phyloP scores from a whole-genome alignment of 2,329 filamentous ascomycete genomes.

The Zopfia rhizophila region DNA sequence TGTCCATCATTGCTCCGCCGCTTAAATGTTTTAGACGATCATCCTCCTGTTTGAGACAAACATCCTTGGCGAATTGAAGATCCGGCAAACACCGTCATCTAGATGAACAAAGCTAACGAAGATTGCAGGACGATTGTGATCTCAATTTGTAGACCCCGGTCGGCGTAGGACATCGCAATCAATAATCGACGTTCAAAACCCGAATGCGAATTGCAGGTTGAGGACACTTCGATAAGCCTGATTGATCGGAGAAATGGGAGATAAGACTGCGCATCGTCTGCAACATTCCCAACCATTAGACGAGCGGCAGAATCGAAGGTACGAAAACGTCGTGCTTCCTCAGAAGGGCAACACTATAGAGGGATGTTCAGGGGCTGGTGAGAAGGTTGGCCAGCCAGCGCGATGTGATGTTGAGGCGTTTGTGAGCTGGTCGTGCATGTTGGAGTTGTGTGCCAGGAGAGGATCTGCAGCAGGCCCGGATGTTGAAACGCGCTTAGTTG shows the following conservation, averaged over 20 bases:
- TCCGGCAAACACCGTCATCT: too few relatives aligned
- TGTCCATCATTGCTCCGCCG: constrained; percentile 2
- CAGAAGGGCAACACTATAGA: constrained; percentile 5
- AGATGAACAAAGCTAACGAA: too few relatives aligned
- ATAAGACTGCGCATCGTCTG: too few relatives aligned
- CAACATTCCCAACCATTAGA: too few relatives aligned
- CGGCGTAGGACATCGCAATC: constrained; percentile 15
- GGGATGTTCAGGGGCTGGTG: background rate
- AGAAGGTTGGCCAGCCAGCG: too few relatives aligned
- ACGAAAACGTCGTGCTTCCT: constrained; percentile 8
- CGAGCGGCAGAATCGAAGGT: constrained; percentile 10
- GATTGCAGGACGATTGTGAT: too few relatives aligned
- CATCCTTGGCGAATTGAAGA: constrained; percentile 5
- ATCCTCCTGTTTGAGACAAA: constrained; percentile 1
- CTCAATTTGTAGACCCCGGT: constrained; percentile 6
- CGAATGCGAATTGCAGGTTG: constrained; percentile 2
- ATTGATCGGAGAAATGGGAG: background rate
- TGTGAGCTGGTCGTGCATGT: constrained; percentile 35
- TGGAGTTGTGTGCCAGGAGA: constrained; percentile 20
- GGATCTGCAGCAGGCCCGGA: constrained; percentile 33
- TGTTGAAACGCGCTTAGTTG: constrained; percentile 30
- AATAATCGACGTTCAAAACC: constrained; percentile 17
- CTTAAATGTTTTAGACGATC: background rate
- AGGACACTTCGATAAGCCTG: background rate
- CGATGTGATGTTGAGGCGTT: constrained; percentile 29